Evolutionary conservation across 1,139 yeast species (phyloP).

Genomic region (Candida gigantensis): DNA sequence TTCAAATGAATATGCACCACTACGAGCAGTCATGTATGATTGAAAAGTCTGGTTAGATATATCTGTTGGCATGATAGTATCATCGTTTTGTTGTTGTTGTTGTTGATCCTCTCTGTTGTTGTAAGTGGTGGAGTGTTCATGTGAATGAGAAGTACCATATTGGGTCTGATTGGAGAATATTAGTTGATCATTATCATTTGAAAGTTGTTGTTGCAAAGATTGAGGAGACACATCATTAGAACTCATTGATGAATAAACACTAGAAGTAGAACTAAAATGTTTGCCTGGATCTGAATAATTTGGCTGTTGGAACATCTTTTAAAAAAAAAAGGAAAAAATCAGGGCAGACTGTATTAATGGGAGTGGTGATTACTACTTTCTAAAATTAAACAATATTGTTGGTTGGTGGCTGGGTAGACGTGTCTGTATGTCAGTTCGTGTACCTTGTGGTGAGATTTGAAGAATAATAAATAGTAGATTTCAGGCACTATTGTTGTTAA

Average conservation of each 20-base stretch:
- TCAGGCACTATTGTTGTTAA: too few species aligned
- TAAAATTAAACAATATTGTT: neutral
- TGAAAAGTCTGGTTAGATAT: conserved; percentile 29
- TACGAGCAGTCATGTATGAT: conserved; percentile 28
- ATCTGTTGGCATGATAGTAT: conserved; percentile 17
- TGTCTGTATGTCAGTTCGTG: too few species aligned
- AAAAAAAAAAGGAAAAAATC: too few species aligned
- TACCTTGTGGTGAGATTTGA: too few species aligned
- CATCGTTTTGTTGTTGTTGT: conserved; percentile 1
- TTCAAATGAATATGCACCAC: conserved; percentile 7
- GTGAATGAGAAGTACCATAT: too few species aligned
- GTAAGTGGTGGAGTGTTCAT: too few species aligned
- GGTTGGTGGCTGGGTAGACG: too few species aligned
- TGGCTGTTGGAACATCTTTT: conserved; percentile 9
- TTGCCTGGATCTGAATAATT: conserved; percentile 8
- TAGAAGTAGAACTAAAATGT: conserved; percentile 35
- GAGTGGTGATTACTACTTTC: neutral
- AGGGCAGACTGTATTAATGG: too few species aligned
- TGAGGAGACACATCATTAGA: conserved; percentile 7
- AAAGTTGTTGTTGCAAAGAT: neutral
- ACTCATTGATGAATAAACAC: conserved; percentile 36
- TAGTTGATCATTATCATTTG: conserved; percentile 7
- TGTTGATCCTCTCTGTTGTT: neutral
- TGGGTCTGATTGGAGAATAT: conserved; percentile 10
- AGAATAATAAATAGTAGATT: too few species aligned